Base-by-base conservation (phyloP, 1,139 yeast genomes). In the Yamadazyma diospyri region DNA sequence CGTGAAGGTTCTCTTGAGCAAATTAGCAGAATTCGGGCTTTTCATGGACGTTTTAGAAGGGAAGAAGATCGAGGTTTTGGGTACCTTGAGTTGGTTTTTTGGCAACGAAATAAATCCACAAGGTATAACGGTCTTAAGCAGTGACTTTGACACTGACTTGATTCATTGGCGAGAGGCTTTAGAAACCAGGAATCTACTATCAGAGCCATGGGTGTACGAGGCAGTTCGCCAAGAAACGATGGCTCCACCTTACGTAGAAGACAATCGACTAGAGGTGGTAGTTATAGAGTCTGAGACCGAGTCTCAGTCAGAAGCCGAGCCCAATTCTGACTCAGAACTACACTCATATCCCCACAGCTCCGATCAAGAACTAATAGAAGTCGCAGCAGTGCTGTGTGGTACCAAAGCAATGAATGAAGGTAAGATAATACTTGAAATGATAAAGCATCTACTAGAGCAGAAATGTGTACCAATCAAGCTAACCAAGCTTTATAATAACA, bases 161-260 rank as follows among this genome's bases (percentile, higher is more conserved):
- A 47, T 46, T 6, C 45, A 46, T 42, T 72, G 78, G 77, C 43
- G 41, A 13, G 46, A 46, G 6, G 47, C 58, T 6, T 27, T 70
- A 22, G 39, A 45, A 4, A 42, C 42, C 23, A 48, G 70, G 32
- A 35, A 50, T 8, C 25, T 37, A 1, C 41, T 60, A 17, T 11
- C 11, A 6, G 22, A 19, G 2, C 57, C 61, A 0, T 63, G 69
- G 69, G 40, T 38, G 3, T 27, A 27, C 13, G 25, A 23, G 26
- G 8, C 20, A 9, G 20, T 9, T 18, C 20, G 9, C 9, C 6
- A 18, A 18, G 20, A 18, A 9, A 18, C 6, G 9, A 18, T 18
- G 9, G 20, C 9, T 18, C 20, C 20, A 18, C 20, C 20, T 18
- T 18, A 18, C 9, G 20, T 7, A 18, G 9, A 7, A 7, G 20